These are phyloP conservation scores for Sanghuangporus weigelae DNA, from an alignment of 1,284 basidiomycete genomes.

Conservation along the genomic window DNA sequence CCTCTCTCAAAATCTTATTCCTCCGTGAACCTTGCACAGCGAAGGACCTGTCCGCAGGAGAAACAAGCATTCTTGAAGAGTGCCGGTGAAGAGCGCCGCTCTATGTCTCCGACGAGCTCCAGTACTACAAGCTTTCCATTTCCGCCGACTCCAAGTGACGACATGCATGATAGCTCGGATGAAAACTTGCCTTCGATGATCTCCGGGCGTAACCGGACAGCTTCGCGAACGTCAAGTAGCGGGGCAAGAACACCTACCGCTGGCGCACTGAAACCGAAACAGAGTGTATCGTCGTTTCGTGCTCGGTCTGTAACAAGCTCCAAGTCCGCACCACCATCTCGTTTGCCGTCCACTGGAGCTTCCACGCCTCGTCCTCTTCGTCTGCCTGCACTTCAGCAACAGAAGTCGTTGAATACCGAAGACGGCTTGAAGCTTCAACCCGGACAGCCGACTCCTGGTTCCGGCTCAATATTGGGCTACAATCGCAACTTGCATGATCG, in stretches of 20 bases:
- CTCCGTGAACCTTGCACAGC: background rate
- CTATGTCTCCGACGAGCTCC: slow-evolving; percentile 16
- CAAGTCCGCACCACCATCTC: slow-evolving; percentile 7
- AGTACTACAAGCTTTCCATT: slow-evolving; percentile 12
- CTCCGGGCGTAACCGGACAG: background rate
- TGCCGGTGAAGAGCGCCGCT: background rate
- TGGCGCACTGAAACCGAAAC: background rate
- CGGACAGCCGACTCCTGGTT: slow-evolving; percentile 27
- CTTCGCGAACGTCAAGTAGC: background rate
- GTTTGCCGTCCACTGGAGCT: background rate
- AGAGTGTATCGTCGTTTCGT: background rate
- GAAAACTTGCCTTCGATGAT: background rate
- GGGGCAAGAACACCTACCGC: slow-evolving; percentile 12
- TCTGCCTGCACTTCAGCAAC: slow-evolving; percentile 16
- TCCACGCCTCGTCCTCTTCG: slow-evolving; percentile 17
- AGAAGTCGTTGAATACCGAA: background rate
- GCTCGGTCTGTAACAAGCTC: background rate
- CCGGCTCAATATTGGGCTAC: slow-evolving; percentile 30
- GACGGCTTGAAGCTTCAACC: slow-evolving; percentile 16
- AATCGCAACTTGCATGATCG: slow-evolving; percentile 38
- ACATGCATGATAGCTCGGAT: background rate
- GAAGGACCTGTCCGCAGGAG: background rate
- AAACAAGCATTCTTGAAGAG: background rate
- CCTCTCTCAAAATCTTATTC: slow-evolving; percentile 12
- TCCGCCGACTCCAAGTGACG: slow-evolving; percentile 14